Evolutionary conservation across 2,329 filamentous ascomycete species (phyloP).

Genomic region (Fusarium fujikuroi): DNA sequence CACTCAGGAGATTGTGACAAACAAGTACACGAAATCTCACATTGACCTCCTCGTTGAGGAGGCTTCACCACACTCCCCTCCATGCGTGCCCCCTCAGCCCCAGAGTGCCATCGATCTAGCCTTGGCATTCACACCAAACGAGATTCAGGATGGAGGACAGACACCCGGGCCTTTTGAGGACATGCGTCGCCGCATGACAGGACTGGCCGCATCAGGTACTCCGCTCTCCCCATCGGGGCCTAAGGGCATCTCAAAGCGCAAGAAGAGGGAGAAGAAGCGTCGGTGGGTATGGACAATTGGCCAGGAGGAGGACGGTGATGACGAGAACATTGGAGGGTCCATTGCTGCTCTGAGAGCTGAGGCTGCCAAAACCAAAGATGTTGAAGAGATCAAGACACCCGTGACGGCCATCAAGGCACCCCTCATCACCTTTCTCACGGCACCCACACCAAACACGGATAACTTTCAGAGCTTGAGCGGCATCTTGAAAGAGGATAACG

Average conservation of each 20-base stretch:
- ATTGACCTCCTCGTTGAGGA: slow-evolving; percentile 71
- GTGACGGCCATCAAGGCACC: slow-evolving; percentile 38
- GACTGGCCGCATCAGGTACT: slow-evolving; percentile 55
- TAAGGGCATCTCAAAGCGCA: slow-evolving; percentile 63
- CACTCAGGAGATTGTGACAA: slow-evolving; percentile 71
- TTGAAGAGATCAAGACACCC: slow-evolving; percentile 36
- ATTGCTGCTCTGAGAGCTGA: slow-evolving; percentile 54
- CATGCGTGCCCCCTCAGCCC: slow-evolving; percentile 45
- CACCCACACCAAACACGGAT: slow-evolving; percentile 56
- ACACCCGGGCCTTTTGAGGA: slow-evolving; percentile 73
- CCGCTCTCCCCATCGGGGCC: slow-evolving; percentile 54
- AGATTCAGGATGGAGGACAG: slow-evolving; percentile 69
- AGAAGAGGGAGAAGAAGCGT: slow-evolving; percentile 67
- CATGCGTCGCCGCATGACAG: slow-evolving; percentile 67
- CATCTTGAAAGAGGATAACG: slow-evolving; percentile 43
- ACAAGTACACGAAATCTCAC: slow-evolving; percentile 70
- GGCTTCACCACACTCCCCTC: slow-evolving; percentile 59
- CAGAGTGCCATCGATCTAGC: slow-evolving; percentile 60
- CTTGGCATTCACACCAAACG: slow-evolving; percentile 63
- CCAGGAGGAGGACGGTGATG: slow-evolving; percentile 61
- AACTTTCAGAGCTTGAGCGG: slow-evolving; percentile 42
- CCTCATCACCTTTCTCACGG: slow-evolving; percentile 42
- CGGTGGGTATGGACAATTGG: slow-evolving; percentile 75
- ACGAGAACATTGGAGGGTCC: slow-evolving; percentile 56
- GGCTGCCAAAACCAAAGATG: slow-evolving; percentile 36